A percentile compares a stretch with the other conserved stretches of the same genome.
These are phyloP conservation scores for Ogataea angusta DNA, from an alignment of 805 yeast species.

Conservation along the genomic window DNA sequence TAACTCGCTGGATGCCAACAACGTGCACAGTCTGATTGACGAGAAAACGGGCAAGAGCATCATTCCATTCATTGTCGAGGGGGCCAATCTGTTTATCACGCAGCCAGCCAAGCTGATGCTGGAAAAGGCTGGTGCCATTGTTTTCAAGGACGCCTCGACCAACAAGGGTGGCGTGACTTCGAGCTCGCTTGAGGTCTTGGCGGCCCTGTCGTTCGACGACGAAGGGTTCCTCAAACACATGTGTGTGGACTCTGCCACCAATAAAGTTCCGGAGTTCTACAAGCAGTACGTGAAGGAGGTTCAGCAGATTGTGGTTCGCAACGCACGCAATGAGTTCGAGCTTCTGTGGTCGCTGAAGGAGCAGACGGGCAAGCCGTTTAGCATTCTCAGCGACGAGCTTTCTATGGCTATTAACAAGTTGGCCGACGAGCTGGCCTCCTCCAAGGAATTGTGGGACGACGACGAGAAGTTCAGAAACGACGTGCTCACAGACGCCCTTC, in stretches of 20 bases:
- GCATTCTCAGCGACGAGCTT: conserved; percentile 75
- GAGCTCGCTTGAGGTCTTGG: conserved; percentile 90
- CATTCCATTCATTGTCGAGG: conserved; percentile 91
- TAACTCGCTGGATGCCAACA: conserved; percentile 86
- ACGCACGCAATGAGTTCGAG: conserved; percentile 83
- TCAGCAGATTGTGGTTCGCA: conserved; percentile 67
- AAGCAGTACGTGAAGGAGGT: conserved; percentile 80
- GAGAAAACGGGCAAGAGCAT: conserved; percentile 69
- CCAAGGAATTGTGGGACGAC: conserved; percentile 79
- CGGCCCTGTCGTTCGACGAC: conserved; percentile 89
- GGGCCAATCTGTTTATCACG: conserved; percentile 93
- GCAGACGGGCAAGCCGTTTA: conserved; percentile 58
- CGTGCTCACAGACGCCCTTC: conserved; percentile 74
- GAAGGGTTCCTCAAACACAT: conserved; percentile 73
- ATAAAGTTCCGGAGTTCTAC: conserved; percentile 68
- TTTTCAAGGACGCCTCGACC: conserved; percentile 94
- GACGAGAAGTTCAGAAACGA: conserved; percentile 75
- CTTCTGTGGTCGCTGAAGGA: conserved; percentile 78
- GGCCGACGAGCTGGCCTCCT: conserved; percentile 78
- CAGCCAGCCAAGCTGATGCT: conserved; percentile 87
- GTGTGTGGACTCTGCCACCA: conserved; percentile 61
- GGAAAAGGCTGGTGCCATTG: conserved; percentile 81
- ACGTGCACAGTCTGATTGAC: conserved; percentile 69
- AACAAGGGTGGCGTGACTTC: conserved; percentile 99
- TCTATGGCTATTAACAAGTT: conserved; percentile 81